Base-by-base conservation (phyloP, 129 eudicot species). In the Arctium lappa region DNA sequence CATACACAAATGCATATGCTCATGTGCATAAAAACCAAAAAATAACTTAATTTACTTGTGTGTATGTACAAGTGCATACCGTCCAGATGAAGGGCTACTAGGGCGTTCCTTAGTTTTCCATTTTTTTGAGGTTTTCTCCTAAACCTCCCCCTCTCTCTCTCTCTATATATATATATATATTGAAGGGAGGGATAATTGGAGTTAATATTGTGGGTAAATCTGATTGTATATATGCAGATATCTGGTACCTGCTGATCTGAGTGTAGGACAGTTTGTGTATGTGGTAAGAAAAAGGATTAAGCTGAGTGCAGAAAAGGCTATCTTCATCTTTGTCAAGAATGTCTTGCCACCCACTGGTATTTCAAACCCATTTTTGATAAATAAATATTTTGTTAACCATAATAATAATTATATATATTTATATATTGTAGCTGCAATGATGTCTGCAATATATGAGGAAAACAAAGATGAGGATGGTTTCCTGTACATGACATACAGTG, bases 401-500 rank as follows among this genome's bases (percentile, higher is more conserved):
- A 48, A 48, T 48, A 11, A 48, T 48, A 11, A 11, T 46, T 12
- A 4, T 15, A 39, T 40, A 40, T 53, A 53, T 53, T 6, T 56
- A 56, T 60, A 6, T n/a, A n/a, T 16, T 69, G 40, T 87, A 93
- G 98, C 97, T 76, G 97, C 97, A 33, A 91, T 94, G 97, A 89
- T 94, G 96, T 92, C 97, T 84, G 97, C 97, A 27, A 91, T 94
- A 27, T 94, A 94, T 7, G 98, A 94, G 87, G 98, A 94, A 69
- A 87, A 94, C 85, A 94, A 94, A 81, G 98, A 94, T 39, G 98
- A 94, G 86, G 98, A 94, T 86, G 97, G 98, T 12, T 94, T 94
- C 85, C 93, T 94, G 1, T 94, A 94, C 89, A 92, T 94, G 98
- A 92, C 97, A 22, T 94, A 94, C 96, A 94, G 98, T n/a, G 98